phyloP scores from a whole-genome alignment of 495 filamentous ascomycete species.

The Margaritispora aquatica region DNA sequence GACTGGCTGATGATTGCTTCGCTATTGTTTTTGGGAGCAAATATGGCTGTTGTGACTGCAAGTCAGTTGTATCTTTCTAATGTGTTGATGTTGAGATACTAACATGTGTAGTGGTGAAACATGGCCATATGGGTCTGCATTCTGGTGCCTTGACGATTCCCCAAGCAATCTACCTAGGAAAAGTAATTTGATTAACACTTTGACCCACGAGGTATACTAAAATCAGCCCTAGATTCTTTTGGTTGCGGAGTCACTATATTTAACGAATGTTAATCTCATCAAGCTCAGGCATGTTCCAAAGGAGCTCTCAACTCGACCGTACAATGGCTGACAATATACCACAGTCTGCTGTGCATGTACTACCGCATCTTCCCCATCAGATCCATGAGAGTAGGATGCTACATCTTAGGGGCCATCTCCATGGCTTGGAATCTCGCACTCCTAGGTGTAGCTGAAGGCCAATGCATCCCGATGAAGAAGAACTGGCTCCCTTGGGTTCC shows the following conservation, averaged over 20 bases:
- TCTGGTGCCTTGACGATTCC: neutral
- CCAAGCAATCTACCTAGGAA: neutral
- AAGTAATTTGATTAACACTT: neutral
- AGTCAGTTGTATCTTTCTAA: neutral
- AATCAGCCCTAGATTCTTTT: neutral
- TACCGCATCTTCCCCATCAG: neutral
- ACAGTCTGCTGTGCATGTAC: neutral
- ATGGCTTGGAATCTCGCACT: neutral
- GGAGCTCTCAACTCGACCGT: neutral
- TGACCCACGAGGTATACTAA: neutral
- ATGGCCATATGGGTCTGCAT: neutral
- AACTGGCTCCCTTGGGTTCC: neutral
- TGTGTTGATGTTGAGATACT: neutral
- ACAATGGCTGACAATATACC: neutral
- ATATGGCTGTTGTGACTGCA: neutral
- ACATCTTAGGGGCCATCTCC: neutral
- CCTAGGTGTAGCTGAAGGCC: neutral
- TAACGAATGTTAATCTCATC: neutral
- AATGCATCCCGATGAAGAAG: neutral
- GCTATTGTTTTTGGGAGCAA: neutral
- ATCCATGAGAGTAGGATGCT: neutral
- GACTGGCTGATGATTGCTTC: neutral
- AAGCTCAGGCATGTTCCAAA: neutral
- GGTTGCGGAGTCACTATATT: neutral
- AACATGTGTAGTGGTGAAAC: neutral